Evolutionary conservation across 306 rosid species (phyloP), one percentile per base, ranked within the genome.

Genomic region (Glycine soja): DNA sequence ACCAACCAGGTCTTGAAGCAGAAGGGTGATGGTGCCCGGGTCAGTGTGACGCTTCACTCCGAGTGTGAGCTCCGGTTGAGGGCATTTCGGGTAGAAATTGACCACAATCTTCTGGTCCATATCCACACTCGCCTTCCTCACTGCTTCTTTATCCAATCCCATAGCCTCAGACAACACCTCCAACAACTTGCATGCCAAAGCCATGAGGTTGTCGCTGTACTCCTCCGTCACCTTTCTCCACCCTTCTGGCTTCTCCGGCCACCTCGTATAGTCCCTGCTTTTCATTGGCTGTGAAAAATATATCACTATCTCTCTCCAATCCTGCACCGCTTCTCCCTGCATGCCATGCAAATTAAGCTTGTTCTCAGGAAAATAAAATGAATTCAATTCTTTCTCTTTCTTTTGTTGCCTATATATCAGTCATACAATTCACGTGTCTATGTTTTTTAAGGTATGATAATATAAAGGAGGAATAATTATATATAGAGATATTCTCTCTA

Each of bases 21-120:
- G 69, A 6, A 91, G 84, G 3, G 98, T 93, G 13, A 93, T 90
- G 43, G 97, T 91, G 3, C 98, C 94, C 0, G 97, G 98, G 36
- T 93, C 97, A 0, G 97, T 94, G 77, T 94, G 98, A 36, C 97
- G 91, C 79, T 92, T 94, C 1, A 88, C 89, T 2, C 98, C 98
- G 0, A 92, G 86, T 3, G 98, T 92, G 9, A 89, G 90, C 72
- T 91, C 92, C 0, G 95, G 97, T n/a, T 93, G 81, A 1, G 97
- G 97, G 52, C 97, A 94, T 80, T 91, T 94, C 0, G 98, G 98
- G 81, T 91, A 92, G 87, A 53, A 94, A 76, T 94, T 92, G 0
- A 92, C 88, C 12, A 93, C 98, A 9, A 94, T 82, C 75, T 93
- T 93, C 14, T 93, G 98, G 70, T 93, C 97, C 93, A 93, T 88